Percentiles rank a stretch among this genome's conserved stretches.
These are phyloP conservation scores for Colletotrichum falcatum DNA, from an alignment of 2,329 filamentous ascomycete species.

Conservation along the genomic window DNA sequence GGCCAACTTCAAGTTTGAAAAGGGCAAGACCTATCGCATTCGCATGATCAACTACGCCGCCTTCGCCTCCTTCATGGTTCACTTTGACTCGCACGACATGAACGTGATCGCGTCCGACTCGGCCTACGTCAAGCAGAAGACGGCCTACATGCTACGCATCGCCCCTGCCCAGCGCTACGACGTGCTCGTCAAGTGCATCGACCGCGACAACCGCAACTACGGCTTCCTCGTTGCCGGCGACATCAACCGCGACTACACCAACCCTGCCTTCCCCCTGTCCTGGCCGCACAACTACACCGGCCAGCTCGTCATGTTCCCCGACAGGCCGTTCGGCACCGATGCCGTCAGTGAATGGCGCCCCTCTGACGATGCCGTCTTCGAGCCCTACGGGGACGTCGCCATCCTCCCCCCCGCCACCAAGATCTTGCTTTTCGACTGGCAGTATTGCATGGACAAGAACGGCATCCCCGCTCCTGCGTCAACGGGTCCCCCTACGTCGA, in stretches of 20 bases:
- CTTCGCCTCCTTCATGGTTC: slow-evolving; percentile 56
- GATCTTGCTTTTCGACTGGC: slow-evolving; percentile 66
- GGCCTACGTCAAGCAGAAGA: slow-evolving; percentile 53
- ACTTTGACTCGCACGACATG: slow-evolving; percentile 59
- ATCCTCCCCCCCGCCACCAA: slow-evolving; percentile 66
- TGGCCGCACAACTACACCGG: slow-evolving; percentile 59
- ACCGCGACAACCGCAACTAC: slow-evolving; percentile 54
- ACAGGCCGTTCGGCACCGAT: slow-evolving; percentile 46
- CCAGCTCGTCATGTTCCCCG: slow-evolving; percentile 54
- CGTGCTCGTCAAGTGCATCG: slow-evolving; percentile 56
- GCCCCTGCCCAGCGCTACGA: slow-evolving; percentile 60
- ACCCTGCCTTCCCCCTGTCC: slow-evolving; percentile 42
- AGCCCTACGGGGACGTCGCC: slow-evolving; percentile 64
- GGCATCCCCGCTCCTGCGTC: slow-evolving; percentile 71
- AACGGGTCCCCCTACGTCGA: slow-evolving; percentile 76
- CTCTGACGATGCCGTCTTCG: slow-evolving; percentile 71
- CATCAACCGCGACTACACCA: slow-evolving; percentile 56
- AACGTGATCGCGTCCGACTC: slow-evolving; percentile 59
- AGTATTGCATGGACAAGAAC: slow-evolving; percentile 71
- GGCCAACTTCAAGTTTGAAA: slow-evolving; percentile 52
- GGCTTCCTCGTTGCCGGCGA: slow-evolving; percentile 59
- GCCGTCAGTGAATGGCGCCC: slow-evolving; percentile 58
- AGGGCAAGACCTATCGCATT: slow-evolving; percentile 60
- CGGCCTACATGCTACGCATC: slow-evolving; percentile 55
- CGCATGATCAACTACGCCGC: slow-evolving; percentile 61